Conservation (phyloP, 2,329 filamentous ascomycete species). For the Xylariaceae sp. region DNA sequence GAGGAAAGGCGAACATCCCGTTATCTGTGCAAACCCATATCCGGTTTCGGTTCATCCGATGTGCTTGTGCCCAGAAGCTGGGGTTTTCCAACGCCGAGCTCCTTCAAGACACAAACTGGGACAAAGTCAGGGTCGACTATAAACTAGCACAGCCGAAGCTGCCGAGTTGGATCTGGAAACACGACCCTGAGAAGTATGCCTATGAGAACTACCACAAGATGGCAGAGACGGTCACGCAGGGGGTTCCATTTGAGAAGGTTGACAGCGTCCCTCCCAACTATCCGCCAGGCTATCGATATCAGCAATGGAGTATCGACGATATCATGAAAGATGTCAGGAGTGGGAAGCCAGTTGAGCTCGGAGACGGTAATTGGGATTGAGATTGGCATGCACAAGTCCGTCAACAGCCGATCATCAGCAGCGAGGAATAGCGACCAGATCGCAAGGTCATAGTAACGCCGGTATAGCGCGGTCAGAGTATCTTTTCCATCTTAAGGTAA, state of each 20-base stretch:
- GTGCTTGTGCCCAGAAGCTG: constrained; percentile 37
- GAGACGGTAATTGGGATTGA: constrained; percentile 32
- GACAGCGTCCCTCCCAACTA: constrained; percentile 35
- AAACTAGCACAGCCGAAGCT: constrained; percentile 35
- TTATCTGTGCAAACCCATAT: constrained; percentile 36
- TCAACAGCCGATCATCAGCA: not conserved
- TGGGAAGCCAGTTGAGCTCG: constrained; percentile 34
- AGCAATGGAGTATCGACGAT: constrained; percentile 41
- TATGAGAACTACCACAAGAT: constrained; percentile 36
- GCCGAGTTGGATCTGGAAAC: constrained; percentile 37
- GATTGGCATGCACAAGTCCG: not conserved
- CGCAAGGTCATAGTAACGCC: no score
- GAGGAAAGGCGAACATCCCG: constrained; percentile 31
- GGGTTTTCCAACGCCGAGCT: constrained; percentile 38
- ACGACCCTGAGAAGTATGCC: constrained; percentile 37
- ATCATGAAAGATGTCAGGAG: constrained; percentile 38
- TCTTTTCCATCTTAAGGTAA: no score
- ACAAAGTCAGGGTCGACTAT: constrained; percentile 32
- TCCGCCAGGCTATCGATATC: constrained; percentile 35
- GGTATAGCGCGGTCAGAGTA: no score
- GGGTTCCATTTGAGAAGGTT: constrained; percentile 30
- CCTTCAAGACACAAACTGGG: constrained; percentile 37
- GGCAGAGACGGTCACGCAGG: constrained; percentile 32
- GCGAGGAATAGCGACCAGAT: no score
- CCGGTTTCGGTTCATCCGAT: constrained; percentile 36